Conservation (phyloP, 2,329 filamentous ascomycete genomes). For the Curvularia spicifera region DNA sequence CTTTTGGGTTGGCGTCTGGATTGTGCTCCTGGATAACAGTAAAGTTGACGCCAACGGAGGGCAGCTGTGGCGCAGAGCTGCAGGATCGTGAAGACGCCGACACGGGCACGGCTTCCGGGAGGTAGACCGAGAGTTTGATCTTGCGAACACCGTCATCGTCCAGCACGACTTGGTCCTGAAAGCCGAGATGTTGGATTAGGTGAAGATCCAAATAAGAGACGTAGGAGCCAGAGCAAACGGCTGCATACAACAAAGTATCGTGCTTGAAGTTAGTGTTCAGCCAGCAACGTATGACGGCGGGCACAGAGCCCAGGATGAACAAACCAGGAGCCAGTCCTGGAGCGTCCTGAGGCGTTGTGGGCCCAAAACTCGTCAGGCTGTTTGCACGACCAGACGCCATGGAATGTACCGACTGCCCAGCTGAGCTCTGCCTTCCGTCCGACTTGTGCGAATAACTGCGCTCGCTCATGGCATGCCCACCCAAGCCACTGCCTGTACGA, state of each 20-base stretch:
- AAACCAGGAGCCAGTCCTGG: conserved; percentile 81
- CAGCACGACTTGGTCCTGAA: conserved; percentile 69
- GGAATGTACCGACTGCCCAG: conserved; percentile 82
- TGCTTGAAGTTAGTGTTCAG: conserved; percentile 89
- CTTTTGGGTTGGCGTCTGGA: conserved; percentile 60
- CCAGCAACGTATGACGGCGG: conserved; percentile 96
- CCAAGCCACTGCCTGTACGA: conserved; percentile 79
- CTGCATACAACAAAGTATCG: conserved; percentile 85
- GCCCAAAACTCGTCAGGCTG: conserved; percentile 70
- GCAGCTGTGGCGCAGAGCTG: conserved; percentile 79
- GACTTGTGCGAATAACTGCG: conserved; percentile 93
- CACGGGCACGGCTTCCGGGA: conserved; percentile 86
- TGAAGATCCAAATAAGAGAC: conserved; percentile 80
- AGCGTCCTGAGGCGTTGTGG: conserved; percentile 78
- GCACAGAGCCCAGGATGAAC: conserved; percentile 85
- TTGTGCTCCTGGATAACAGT: conserved; percentile 69
- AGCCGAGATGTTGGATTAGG: conserved; percentile 75
- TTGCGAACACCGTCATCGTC: conserved; percentile 70
- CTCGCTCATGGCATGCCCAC: conserved; percentile 82
- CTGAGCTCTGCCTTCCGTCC: conserved; percentile 90
- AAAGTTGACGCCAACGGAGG: conserved; percentile 80
- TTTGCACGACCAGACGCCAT: conserved; percentile 80
- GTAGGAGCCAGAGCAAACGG: conserved; percentile 89
- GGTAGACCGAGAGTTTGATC: conserved; percentile 81
- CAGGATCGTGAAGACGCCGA: conserved; percentile 74